These are phyloP conservation scores for Pichia sp. DNA, from an alignment of 1,139 yeast species.

Conservation along the genomic window DNA sequence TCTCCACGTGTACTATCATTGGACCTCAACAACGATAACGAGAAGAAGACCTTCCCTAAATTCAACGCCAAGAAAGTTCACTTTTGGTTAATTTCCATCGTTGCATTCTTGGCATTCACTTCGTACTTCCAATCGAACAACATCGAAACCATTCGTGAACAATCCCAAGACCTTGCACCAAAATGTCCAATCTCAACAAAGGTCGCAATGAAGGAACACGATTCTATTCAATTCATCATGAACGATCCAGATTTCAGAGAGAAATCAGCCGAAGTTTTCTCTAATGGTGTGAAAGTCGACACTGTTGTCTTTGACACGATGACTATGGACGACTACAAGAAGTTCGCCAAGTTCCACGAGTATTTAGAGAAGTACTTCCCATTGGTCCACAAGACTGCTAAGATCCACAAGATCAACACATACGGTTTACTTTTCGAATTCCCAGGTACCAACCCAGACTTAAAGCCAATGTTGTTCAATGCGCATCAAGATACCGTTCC, in stretches of 20 bases:
- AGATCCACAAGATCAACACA: constrained; percentile 43
- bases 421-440: constrained; percentile 37
- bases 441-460: constrained; percentile 47
- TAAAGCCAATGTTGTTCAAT: constrained; percentile 66
- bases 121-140: neutral
- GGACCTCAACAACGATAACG: too few relatives aligned
- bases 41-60: too few relatives aligned
- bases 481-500: constrained; percentile 90
- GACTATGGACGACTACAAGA: constrained; percentile 32
- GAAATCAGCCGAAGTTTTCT: constrained; percentile 41
- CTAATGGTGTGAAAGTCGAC: constrained; percentile 62
- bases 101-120: neutral
- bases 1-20: too few relatives aligned
- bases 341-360: constrained; percentile 42
- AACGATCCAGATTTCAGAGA: constrained; percentile 41
- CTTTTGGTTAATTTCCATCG: neutral
- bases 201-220: constrained; percentile 14
- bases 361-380: constrained; percentile 46
- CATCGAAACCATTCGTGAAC: neutral
- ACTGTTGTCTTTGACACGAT: constrained; percentile 46
- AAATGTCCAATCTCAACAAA: neutral
- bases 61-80: neutral
- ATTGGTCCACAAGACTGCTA: constrained; percentile 37
- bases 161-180: neutral
- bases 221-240: constrained; percentile 27